Conservation (phyloP, 2,329 filamentous ascomycete species). For the Sarocladiaceae sp. region DNA sequence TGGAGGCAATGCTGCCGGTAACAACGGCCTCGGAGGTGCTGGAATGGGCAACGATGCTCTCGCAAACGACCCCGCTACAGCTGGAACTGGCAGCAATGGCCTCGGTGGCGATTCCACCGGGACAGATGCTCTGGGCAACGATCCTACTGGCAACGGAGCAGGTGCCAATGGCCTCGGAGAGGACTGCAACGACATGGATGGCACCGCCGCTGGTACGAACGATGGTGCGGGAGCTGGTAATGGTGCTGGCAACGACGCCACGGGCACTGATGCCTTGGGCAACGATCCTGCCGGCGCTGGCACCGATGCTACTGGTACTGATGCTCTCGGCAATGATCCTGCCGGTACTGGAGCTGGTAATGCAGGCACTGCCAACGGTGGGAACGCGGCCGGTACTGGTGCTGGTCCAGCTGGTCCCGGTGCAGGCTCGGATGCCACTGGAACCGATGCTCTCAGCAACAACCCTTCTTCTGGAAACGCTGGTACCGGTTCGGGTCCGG, state of each 20-base stretch:
- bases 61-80: not conserved
- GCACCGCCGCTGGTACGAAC: no score
- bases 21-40: conserved; percentile 5
- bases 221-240: no score
- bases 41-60: not conserved
- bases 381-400: conserved; percentile 4
- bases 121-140: not conserved
- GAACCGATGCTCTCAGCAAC: conserved; percentile 6
- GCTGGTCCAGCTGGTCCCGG: not conserved
- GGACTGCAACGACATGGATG: not conserved
- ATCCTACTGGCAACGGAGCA: not conserved
- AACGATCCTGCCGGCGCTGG: conserved; percentile 12
- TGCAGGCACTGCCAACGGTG: no score
- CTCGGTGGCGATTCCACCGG: no score
- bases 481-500: not conserved
- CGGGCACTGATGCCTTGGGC: not conserved
- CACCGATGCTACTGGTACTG: not conserved
- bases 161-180: not conserved
- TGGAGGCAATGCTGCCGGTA: not conserved
- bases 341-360: conserved; percentile 10
- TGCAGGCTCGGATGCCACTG: not conserved
- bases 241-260: not conserved
- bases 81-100: not conserved
- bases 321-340: conserved; percentile 3
- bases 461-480: not conserved